Base-by-base conservation (phyloP, 345 rosid species). In the Lenwebbia sp. region DNA sequence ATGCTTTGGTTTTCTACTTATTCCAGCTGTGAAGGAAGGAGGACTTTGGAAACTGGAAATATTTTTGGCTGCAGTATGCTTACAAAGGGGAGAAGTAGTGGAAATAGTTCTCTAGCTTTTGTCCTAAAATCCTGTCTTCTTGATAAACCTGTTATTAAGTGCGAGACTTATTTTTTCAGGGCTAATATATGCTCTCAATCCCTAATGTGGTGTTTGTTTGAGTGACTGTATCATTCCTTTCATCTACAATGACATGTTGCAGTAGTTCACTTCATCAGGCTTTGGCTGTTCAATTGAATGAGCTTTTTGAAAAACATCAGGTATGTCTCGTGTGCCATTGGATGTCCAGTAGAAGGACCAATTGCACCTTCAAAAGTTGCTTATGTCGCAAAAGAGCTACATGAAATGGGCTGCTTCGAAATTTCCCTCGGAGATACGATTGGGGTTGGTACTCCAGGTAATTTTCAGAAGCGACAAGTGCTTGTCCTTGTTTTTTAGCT, bases 371-470 rank as follows among this genome's bases (percentile, higher is more conserved):
- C 98, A 85, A 94, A 93, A 90, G 99, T 97, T 83, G 99, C 98
- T 65, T 93, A 90, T 90, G 98, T 96, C 86, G 99, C 98, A 52
- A 97, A 94, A 90, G 97, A 93, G 87, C 98, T 97, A 84, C 88
- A 94, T 85, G 93, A 92, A 55, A 96, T 95, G 99, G 99, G 98
- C 83, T 96, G 98, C 93, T 96, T 93, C 86, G 99, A 96, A 89
- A 95, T 96, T 83, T 95, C 98, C 65, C 93, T 96, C 7, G 98
- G 89, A 58, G 99, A 96, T 90, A 95, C 99, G 50, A 93, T 92
- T 87, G 99, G 99, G 85, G 94, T 94, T 82, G 99, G 96, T 74
- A 95, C 99, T 86, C 98, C 98, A 60, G 99, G 99, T 96, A 93
- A 90, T 87, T 83, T 88, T 86, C 85, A 81, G 53, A 81, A 49